Percentiles rank a stretch among this genome's conserved stretches.
phyloP scores from a whole-genome alignment of 768 basidiomycete species.

The Calocybe gangraenosa region DNA sequence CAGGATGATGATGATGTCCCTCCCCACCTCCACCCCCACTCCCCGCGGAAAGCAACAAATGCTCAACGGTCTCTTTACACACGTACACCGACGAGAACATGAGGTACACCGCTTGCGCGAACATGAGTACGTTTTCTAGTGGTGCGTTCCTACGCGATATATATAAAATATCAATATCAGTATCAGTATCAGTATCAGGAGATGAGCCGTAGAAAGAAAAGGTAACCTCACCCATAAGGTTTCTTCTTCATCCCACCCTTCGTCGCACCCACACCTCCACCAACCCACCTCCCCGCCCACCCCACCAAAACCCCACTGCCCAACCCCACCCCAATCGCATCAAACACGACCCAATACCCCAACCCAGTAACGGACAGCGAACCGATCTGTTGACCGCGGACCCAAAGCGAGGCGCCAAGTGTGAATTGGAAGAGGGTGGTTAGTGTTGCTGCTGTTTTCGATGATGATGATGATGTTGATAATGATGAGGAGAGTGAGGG shows the following conservation, averaged over 20 bases:
- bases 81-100: constrained; percentile 95
- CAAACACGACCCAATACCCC: constrained; percentile 96
- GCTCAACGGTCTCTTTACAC: constrained; percentile 95
- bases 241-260: constrained; percentile 69
- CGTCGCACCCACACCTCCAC: too few species aligned
- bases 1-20: constrained; percentile 60
- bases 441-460: too few species aligned
- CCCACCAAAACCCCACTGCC: constrained; percentile 42
- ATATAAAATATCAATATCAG: constrained; percentile 10
- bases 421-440: constrained; percentile 42
- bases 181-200: constrained; percentile 5
- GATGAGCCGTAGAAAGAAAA: neutral
- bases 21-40: constrained; percentile 25
- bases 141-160: constrained; percentile 52
- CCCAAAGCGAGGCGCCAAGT: constrained; percentile 79
- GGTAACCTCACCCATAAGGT: constrained; percentile 34
- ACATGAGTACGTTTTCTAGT: constrained; percentile 67
- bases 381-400: constrained; percentile 82
- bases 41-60: constrained; percentile 69
- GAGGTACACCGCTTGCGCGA: constrained; percentile 90
- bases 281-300: too few species aligned
- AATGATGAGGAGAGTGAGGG: too few species aligned
- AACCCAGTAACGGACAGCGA: constrained; percentile 86
- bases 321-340: constrained; percentile 75
- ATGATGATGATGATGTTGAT: too few species aligned